Percentiles rank a stretch among this genome's conserved stretches.
phyloP scores from a whole-genome alignment of 352 stramenopile species.

The Phytophthora pisi region DNA sequence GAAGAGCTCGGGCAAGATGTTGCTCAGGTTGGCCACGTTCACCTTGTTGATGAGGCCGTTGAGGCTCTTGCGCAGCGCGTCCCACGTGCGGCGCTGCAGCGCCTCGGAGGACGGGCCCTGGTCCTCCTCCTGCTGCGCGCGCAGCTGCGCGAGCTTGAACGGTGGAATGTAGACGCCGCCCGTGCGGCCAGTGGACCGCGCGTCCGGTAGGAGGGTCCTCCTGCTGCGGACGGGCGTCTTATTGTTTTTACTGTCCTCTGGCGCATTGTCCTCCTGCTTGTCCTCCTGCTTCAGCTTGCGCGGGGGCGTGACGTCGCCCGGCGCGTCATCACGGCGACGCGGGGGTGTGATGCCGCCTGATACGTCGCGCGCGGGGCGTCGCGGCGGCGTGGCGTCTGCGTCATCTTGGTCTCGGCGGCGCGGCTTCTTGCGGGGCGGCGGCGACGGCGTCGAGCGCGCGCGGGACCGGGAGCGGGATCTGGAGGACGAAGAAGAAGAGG shows the following conservation, averaged over 20 bases:
- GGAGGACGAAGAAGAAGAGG: slow-evolving; percentile 19
- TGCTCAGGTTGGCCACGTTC: slow-evolving; percentile 94
- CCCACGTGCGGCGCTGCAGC: slow-evolving; percentile 95
- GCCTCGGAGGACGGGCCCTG: slow-evolving; percentile 53
- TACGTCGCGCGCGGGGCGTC: slow-evolving; percentile 16
- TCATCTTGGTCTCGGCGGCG: slow-evolving; percentile 4
- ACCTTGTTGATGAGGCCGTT: slow-evolving; percentile 99
- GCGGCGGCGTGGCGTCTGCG: slow-evolving; percentile 2
- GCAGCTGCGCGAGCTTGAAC: slow-evolving; percentile 91
- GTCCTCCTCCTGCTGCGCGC: slow-evolving; percentile 41
- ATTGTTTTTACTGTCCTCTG: slow-evolving; percentile 9
- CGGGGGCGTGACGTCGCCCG: slow-evolving; percentile 25
- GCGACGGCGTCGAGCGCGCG: slow-evolving; percentile 8
- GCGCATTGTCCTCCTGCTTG: slow-evolving; percentile 5
- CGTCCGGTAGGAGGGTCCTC: slow-evolving; percentile 34
- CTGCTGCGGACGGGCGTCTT: slow-evolving; percentile 23
- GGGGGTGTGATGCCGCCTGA: slow-evolving; percentile 5
- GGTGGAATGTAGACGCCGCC: slow-evolving; percentile 93
- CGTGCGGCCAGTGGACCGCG: slow-evolving; percentile 60
- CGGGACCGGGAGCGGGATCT: not conserved
- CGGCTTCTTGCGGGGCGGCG: slow-evolving; percentile 40
- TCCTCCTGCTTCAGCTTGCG: slow-evolving; percentile 12
- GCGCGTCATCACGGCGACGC: not conserved
- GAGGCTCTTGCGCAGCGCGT: slow-evolving; percentile 96
- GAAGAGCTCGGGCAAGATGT: slow-evolving; percentile 96